Evolutionary conservation across 176 grass and related monocot species (phyloP), one percentile per base, ranked within the genome.

Genomic region (Eragrostis curvula): DNA sequence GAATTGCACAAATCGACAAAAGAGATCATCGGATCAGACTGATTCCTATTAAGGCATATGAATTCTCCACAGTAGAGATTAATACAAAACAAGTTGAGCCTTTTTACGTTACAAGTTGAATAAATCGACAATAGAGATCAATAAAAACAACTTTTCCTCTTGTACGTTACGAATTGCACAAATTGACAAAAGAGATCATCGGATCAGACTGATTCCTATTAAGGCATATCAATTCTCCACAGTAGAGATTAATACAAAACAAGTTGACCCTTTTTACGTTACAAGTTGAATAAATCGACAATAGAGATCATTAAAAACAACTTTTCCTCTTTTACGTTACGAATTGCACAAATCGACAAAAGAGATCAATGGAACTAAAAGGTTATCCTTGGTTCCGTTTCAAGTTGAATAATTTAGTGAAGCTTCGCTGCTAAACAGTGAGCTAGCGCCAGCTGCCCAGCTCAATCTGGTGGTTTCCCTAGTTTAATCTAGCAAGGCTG

Each of bases 401-500:
- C 45, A 16, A 61, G 66, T 27, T 50, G 49, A 73, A 62, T 39
- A 83, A 28, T 36, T 48, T 49, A 86, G 5, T 41, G 66, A 83
- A 78, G 62, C 83, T 85, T 89, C 8, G 32, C 66, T 16, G 21
- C 56, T 78, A 85, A 81, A 72, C 70, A 70, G 49, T 58, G 78
- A 81, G 78, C 17, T 81, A 77, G 78, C 17, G 25, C 83, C 87
- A 82, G 32, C 32, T 2, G 32, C 32, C 32, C 4, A 36, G 78
- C 78, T 89, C 67, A 82, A 18, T 40, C 36, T 66, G 66, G 21
- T 77, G 65, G 20, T 43, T 72, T 73, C 21, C 27, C 47, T 73
- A 79, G 73, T 74, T 84, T 84, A 84, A 84, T 73, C 68, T 57
- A 73, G 80, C 62, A 84, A 77, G 74, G 50, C 68, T 79, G 74